Evolutionary conservation across 164 flowering plant species (phyloP).

Genomic region (Kalanchoe fedtschenkoi): DNA sequence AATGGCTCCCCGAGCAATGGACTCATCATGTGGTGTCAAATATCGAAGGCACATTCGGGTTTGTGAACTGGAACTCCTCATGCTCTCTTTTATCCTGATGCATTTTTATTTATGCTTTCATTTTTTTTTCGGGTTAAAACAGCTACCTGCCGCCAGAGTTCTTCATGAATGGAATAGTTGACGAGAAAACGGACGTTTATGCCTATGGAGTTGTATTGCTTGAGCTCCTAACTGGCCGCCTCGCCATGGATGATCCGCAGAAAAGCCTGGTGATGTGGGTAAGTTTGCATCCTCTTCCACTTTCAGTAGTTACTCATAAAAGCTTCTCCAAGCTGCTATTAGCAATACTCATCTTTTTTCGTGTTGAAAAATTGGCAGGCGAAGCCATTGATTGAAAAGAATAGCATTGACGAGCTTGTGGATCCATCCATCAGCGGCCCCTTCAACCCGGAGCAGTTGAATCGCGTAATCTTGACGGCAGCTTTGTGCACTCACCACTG

Average conservation of each 20-base stretch:
- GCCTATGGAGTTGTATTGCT: constrained; percentile 26
- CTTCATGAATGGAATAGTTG: constrained; percentile 29
- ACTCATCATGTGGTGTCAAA: constrained; percentile 23
- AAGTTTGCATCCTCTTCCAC: background rate
- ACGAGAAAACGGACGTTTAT: constrained; percentile 26
- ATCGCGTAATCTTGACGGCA: constrained; percentile 21
- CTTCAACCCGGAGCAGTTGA: constrained; percentile 17
- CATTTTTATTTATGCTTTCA: background rate
- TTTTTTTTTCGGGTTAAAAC: background rate
- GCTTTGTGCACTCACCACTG: constrained; percentile 27
- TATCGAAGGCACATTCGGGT: constrained; percentile 35
- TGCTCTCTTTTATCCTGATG: background rate
- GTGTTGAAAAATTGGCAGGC: constrained; percentile 13
- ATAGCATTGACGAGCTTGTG: constrained; percentile 13
- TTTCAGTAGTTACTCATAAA: background rate
- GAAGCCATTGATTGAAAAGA: constrained; percentile 21
- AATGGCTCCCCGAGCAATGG: constrained; percentile 28
- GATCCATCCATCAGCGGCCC: constrained; percentile 19
- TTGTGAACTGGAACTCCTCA: background rate
- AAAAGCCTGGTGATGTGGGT: constrained; percentile 28
- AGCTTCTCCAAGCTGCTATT: too few species aligned
- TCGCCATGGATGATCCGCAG: constrained; percentile 18
- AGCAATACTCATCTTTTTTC: too few species aligned
- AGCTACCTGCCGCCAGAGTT: constrained; percentile 31
- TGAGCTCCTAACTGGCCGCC: constrained; percentile 26